A percentile compares a stretch with the other conserved stretches of the same genome.
Evolutionary conservation across 2,329 filamentous ascomycete genomes (phyloP).

Genomic region (Diaporthe nobilis): DNA sequence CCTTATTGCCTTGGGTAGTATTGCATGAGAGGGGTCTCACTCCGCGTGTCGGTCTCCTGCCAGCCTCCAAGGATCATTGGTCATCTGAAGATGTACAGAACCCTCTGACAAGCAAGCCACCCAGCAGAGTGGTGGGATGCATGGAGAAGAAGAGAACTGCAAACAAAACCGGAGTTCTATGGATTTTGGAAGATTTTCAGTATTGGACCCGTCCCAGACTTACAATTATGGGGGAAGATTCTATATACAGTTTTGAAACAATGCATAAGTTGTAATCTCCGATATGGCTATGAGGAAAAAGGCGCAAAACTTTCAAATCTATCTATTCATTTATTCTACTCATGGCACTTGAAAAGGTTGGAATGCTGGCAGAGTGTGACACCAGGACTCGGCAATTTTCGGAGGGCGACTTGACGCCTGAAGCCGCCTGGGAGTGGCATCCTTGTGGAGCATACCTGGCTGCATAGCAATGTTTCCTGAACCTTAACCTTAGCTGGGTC

Average conservation of each 20-base stretch:
- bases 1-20: neutral
- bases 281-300: no score
- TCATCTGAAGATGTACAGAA: neutral
- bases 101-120: fast-evolving
- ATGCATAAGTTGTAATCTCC: no score
- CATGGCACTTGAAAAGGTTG: fast-evolving
- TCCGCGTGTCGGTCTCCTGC: neutral
- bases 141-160: fast-evolving
- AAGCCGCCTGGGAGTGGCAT: neutral
- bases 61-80: neutral
- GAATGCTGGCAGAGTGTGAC: neutral
- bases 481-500: neutral
- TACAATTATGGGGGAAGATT: neutral
- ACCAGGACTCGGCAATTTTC: neutral
- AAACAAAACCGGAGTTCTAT: no score
- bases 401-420: neutral
- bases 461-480: neutral
- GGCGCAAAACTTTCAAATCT: no score
- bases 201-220: neutral
- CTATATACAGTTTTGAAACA: neutral
- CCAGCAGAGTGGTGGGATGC: neutral
- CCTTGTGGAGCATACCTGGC: neutral
- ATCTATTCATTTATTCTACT: neutral
- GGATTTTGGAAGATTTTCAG: neutral
- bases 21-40: neutral